These are phyloP conservation scores for grape (Vitis vinifera) DNA, from an alignment of 164 flowering plant genomes.

Conservation along the genomic window DNA sequence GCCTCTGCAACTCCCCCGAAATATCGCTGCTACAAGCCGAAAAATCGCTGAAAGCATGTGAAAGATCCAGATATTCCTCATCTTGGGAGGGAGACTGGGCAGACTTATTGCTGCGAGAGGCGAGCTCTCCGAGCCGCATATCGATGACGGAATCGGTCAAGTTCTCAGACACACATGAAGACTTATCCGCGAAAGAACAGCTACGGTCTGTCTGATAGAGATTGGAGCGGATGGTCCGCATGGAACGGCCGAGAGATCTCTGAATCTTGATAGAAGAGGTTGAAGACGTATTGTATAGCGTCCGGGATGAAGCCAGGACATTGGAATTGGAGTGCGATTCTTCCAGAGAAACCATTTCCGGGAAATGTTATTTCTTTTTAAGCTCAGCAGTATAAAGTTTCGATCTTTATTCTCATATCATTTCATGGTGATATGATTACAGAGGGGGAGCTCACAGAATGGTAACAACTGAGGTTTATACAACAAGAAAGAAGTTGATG, in stretches of 20 bases:
- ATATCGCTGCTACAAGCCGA: constrained; percentile 88
- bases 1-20: constrained; percentile 85
- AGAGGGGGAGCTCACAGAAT: too few species aligned
- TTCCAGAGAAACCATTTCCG: constrained; percentile 44
- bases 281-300: constrained; percentile 22
- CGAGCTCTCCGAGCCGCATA: constrained; percentile 72
- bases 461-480: too few species aligned
- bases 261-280: constrained; percentile 28
- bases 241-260: constrained; percentile 64
- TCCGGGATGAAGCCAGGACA: constrained; percentile 21
- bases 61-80: constrained; percentile 54
- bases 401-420: too few species aligned
- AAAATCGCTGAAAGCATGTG: constrained; percentile 77
- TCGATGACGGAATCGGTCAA: constrained; percentile 80
- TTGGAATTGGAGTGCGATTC: constrained; percentile 35
- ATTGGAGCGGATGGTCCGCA: constrained; percentile 85
- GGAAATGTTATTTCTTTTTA: background rate
- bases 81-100: constrained; percentile 15
- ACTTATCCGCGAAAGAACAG: constrained; percentile 26
- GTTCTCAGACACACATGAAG: constrained; percentile 48
- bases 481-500: too few species aligned
- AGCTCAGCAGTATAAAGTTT: background rate
- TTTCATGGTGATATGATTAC: too few species aligned
- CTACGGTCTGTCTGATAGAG: constrained; percentile 33
- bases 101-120: constrained; percentile 27